phyloP scores from a whole-genome alignment of 1,284 basidiomycete species.

The Athelia psychrophila region DNA sequence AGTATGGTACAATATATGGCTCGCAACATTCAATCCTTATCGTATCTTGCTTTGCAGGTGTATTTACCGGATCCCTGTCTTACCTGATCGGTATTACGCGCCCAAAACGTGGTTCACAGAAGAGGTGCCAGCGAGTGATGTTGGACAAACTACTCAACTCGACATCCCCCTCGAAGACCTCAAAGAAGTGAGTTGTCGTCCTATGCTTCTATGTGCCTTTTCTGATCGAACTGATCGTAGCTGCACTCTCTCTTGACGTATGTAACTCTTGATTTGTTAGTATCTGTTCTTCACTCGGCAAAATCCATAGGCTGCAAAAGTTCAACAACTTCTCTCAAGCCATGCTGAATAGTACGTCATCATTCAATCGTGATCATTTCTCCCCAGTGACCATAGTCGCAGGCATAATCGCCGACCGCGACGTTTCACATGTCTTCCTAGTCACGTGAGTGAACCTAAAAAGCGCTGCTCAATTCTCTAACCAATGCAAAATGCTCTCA shows the following conservation, averaged over 20 bases:
- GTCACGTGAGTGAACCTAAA: conserved; percentile 34
- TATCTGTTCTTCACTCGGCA: neutral
- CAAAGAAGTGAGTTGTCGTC: too few relatives aligned
- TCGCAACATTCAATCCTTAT: too few relatives aligned
- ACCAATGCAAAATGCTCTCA: conserved; percentile 18
- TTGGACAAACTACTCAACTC: too few relatives aligned
- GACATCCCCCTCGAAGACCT: too few relatives aligned
- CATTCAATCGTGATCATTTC: neutral
- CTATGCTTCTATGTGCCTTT: too few relatives aligned
- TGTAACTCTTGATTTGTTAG: conserved; percentile 14
- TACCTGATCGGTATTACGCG: conserved; percentile 29
- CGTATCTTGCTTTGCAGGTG: too few relatives aligned
- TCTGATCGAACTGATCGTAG: conserved; percentile 21
- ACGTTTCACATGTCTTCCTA: conserved; percentile 49
- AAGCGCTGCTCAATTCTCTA: neutral
- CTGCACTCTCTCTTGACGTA: conserved; percentile 57
- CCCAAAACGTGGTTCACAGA: conserved; percentile 39
- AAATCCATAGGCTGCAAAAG: conserved; percentile 52
- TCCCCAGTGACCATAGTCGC: conserved; percentile 12
- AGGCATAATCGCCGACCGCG: conserved; percentile 46
- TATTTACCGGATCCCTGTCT: too few relatives aligned
- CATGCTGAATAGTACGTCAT: conserved; percentile 47
- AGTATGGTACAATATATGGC: conserved; percentile 25
- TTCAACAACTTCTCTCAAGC: conserved; percentile 63
- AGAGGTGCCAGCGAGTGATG: conserved; percentile 2